Base-by-base conservation (phyloP, 1,139 yeast genomes). In the Hyphopichia wangnamkhiaoensis region DNA sequence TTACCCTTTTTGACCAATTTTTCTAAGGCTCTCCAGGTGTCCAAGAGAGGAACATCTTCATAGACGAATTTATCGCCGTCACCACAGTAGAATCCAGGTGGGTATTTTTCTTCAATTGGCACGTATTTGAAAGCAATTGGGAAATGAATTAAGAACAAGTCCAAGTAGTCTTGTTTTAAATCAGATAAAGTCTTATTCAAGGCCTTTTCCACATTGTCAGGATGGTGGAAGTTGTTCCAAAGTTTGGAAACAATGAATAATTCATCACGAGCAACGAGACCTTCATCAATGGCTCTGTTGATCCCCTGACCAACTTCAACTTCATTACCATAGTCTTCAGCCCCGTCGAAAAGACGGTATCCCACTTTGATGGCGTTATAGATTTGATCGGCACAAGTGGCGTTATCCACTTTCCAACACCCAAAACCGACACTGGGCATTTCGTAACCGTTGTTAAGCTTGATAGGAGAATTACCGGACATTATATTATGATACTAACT, bases 21-120 rank as follows among this genome's bases (percentile, higher is more conserved):
- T 65, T 88, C 95, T 66, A 84, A 53, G 8, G 91, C 95, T 48
- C 71, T 77, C 86, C 93, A 89, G 36, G 96, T 89, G 50, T 82
- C 90, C 41, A 79, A 57, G 45, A 87, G 58, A 45, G 96, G 88
- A 34, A 85, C 86, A 41, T 82, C 69, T 56, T 81, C 93, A 53
- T 78, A 80, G 47, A 68, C 70, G 58, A 82, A 70, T 25, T 74
- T 73, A 46, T 69, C 65, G 47, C 78, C 82, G 38, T 70, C 73
- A 42, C 89, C 89, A 53, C 82, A 74, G 68, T 81, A 81, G 59
- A 83, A 77, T 13, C 80, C 83, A 33, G 93, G 82, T 25, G 89
- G 96, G 66, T 88, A 89, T 49, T 79, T 76, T 48, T 76, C 86
- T 44, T 82, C 88, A 50, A 82, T 66, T 39, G 88, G 88, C 19